These are phyloP conservation scores for Sarcomyxa edulis DNA, from an alignment of 768 basidiomycete species.

Conservation along the genomic window DNA sequence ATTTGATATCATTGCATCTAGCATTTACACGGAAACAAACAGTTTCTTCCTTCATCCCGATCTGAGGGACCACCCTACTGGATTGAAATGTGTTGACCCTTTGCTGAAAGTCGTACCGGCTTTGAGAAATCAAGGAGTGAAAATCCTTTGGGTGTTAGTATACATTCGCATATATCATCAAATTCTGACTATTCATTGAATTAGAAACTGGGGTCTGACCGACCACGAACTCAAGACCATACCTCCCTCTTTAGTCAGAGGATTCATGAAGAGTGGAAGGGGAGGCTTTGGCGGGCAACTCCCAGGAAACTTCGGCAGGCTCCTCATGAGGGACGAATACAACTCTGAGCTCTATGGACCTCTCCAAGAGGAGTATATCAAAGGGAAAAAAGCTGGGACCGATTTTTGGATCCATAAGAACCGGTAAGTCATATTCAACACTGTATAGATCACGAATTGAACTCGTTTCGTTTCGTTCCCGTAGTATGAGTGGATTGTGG, in stretches of 20 bases:
- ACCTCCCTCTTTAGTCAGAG: conserved; percentile 53
- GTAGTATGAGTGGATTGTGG: conserved; percentile 68
- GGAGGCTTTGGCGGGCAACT: conserved; percentile 53
- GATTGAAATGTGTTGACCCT: conserved; percentile 53
- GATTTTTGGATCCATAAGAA: conserved; percentile 76
- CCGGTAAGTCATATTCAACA: conserved; percentile 28
- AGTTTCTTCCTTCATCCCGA: conserved; percentile 67
- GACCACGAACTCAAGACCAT: conserved; percentile 56
- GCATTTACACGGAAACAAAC: background rate
- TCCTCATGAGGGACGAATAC: conserved; percentile 51
- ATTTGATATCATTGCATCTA: background rate
- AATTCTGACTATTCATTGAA: no score
- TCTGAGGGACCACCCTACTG: conserved; percentile 46
- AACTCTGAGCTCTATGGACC: conserved; percentile 64
- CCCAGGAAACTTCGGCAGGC: conserved; percentile 46
- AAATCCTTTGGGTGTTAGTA: conserved; percentile 62
- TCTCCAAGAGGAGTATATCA: conserved; percentile 47
- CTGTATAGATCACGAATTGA: conserved; percentile 1
- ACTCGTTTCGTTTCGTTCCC: background rate
- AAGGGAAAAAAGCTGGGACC: conserved; percentile 47
- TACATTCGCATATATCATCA: conserved; percentile 1
- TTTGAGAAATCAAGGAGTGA: conserved; percentile 43
- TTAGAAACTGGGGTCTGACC: conserved; percentile 70
- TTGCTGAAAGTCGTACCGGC: conserved; percentile 42
- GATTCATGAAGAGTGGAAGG: conserved; percentile 42